phyloP scores from a whole-genome alignment of 352 stramenopile species.

The Hyaloperonospora arabidopsidis region DNA sequence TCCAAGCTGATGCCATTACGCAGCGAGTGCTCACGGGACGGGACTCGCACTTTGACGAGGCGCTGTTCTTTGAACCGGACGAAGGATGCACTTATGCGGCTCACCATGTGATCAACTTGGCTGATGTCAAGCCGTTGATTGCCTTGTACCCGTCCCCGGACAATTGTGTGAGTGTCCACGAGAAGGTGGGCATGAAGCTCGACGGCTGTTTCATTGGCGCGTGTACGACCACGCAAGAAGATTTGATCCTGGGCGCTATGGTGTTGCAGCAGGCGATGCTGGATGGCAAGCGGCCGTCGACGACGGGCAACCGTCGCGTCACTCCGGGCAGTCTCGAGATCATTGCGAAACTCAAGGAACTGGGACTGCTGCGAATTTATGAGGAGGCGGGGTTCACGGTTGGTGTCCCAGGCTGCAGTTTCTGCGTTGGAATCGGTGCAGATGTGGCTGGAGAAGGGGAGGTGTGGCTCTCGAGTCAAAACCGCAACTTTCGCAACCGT shows the following conservation, averaged over 20 bases:
- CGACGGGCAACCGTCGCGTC: constrained; percentile 46
- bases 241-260: constrained; percentile 68
- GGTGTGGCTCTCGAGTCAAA: constrained; percentile 77
- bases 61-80: constrained; percentile 73
- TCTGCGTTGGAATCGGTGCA: constrained; percentile 73
- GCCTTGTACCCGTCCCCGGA: constrained; percentile 73
- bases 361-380: constrained; percentile 64
- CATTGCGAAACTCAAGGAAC: constrained; percentile 40
- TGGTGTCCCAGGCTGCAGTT: constrained; percentile 68
- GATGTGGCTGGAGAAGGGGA: constrained; percentile 65
- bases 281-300: constrained; percentile 35
- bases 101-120: constrained; percentile 62
- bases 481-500: constrained; percentile 82
- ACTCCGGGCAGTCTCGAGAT: constrained; percentile 72
- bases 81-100: constrained; percentile 56
- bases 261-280: constrained; percentile 33
- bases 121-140: constrained; percentile 46
- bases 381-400: constrained; percentile 74
- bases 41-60: constrained; percentile 19
- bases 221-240: constrained; percentile 75
- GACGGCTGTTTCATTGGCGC: constrained; percentile 81
- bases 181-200: constrained; percentile 47
- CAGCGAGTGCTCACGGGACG: neutral
- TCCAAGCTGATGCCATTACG: constrained; percentile 62
- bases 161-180: constrained; percentile 23